Evolutionary conservation across 257 asterid species (phyloP), one percentile per base, ranked within the genome.

Genomic region (Solanum neorickii): DNA sequence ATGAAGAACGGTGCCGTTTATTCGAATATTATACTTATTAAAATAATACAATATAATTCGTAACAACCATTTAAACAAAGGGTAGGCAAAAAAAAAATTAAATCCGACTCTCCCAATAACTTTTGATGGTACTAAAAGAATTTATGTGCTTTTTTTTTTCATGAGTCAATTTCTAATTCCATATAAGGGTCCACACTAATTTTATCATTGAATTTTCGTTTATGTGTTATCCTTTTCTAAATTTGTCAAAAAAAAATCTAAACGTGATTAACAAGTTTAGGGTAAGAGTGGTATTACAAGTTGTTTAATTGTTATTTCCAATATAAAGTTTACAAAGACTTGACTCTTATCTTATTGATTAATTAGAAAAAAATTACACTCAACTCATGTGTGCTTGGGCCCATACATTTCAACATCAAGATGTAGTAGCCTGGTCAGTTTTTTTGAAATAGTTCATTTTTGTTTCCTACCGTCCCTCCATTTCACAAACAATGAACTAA

Each of bases 181-280:
- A 82, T 27, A 27, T n/a, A 46, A 46, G 84, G 84, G 42, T 78
- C 69, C 46, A 60, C 85, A 49, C 85, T 47, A 29, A 10, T 29
- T 80, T 0, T 31, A 47, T 47, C 20, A 49, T 29, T 29, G 46
- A 80, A 42, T 80, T 80, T 78, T 47, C 11, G 27, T 27, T 27
- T 47, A 27, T 49, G 69, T 16, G 85, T 49, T 5, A 5, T 49
- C 85, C 15, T 82, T 49, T 82, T 49, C 11, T 10, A 49, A 77
- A 29, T 82, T 80, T 11, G 6, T 7, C 21, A 0, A 82, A 82
- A 47, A 82, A 49, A 16, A 31, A 11, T 49, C 31, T 49, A 82
- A 46, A 82, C 85, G 69, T 82, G 85, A 49, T 49, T 82, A 82
- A 82, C 39, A 82, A 52, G 85, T 82, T 76, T 82, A 47, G 4